Conservation (phyloP, 2,329 filamentous ascomycete species). For the Alternaria sp. region DNA sequence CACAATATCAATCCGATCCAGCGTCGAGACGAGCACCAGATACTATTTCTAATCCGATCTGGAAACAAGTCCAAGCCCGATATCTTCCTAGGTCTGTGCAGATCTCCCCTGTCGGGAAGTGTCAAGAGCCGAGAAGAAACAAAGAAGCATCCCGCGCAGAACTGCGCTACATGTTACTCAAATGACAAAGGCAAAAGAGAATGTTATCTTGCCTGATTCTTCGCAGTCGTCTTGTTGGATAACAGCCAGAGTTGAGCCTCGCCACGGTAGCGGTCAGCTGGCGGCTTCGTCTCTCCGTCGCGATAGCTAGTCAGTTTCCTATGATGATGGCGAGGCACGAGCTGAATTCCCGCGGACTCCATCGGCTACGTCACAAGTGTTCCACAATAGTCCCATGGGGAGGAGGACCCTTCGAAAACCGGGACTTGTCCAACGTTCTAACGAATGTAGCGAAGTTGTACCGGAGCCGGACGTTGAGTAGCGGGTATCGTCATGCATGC, state of each 20-base stretch:
- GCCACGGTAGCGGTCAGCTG: slow-evolving; percentile 9
- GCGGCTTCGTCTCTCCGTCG: slow-evolving; percentile 9
- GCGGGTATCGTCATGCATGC: slow-evolving; percentile 7
- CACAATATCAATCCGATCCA: slow-evolving; percentile 8
- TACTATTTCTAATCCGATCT: slow-evolving; percentile 9
- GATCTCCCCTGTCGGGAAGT: slow-evolving; percentile 19
- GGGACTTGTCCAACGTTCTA: slow-evolving; percentile 1
- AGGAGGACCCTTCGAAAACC: slow-evolving; percentile 1
- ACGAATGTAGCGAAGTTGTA: not conserved
- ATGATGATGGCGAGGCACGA: slow-evolving; percentile 4
- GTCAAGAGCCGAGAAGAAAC: slow-evolving; percentile 14
- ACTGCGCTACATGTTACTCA: not conserved
- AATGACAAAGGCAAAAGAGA: not conserved
- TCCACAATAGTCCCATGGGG: slow-evolving; percentile 13
- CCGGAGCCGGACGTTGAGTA: slow-evolving; percentile 8
- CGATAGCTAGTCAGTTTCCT: slow-evolving; percentile 3
- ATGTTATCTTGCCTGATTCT: slow-evolving; percentile 2
- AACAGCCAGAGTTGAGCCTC: not conserved
- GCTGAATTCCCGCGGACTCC: not conserved
- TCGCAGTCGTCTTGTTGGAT: slow-evolving; percentile 2
- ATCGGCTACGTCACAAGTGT: slow-evolving; percentile 12
- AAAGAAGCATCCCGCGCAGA: slow-evolving; percentile 10
- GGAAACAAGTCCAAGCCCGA: slow-evolving; percentile 17
- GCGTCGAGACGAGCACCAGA: slow-evolving; percentile 19
- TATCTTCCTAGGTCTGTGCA: slow-evolving; percentile 16